Evolutionary conservation across 306 rosid genomes (phyloP).

Genomic region (Quercus robur): DNA sequence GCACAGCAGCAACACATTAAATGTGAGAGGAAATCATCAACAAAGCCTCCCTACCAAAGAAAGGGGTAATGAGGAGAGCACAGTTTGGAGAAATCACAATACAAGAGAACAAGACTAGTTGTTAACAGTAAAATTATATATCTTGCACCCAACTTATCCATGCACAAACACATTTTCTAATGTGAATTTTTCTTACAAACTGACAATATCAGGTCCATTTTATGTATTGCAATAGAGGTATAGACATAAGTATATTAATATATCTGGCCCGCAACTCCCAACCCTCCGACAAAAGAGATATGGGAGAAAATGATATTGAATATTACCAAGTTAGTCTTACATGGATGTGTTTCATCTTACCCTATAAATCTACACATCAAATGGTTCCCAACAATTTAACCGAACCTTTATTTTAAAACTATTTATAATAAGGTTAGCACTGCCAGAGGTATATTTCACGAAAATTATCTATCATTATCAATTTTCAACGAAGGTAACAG

Average conservation of each 20-base stretch:
- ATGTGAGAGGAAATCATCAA: constrained; percentile 96
- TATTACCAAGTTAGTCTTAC: neutral
- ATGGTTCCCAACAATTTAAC: neutral
- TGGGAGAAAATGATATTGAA: neutral
- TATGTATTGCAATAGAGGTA: too few relatives aligned
- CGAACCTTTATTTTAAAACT: neutral
- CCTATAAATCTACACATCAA: neutral
- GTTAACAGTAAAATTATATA: neutral
- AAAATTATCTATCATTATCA: neutral
- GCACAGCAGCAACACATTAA: constrained; percentile 99
- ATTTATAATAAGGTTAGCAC: neutral
- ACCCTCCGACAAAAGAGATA: neutral
- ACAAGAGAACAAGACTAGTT: neutral
- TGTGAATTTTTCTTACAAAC: neutral
- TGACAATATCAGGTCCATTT: neutral
- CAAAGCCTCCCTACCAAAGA: constrained; percentile 68
- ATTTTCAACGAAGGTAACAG: constrained; percentile 11
- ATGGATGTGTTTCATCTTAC: neutral
- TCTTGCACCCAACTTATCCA: neutral
- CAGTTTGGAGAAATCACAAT: constrained; percentile 9
- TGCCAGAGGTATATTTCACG: neutral
- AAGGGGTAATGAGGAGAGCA: constrained; percentile 13
- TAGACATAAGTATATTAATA: neutral
- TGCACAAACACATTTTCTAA: neutral
- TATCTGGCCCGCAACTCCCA: neutral